Conservation (phyloP, 805 yeast species). For the Spencermartinsiella europaea region DNA sequence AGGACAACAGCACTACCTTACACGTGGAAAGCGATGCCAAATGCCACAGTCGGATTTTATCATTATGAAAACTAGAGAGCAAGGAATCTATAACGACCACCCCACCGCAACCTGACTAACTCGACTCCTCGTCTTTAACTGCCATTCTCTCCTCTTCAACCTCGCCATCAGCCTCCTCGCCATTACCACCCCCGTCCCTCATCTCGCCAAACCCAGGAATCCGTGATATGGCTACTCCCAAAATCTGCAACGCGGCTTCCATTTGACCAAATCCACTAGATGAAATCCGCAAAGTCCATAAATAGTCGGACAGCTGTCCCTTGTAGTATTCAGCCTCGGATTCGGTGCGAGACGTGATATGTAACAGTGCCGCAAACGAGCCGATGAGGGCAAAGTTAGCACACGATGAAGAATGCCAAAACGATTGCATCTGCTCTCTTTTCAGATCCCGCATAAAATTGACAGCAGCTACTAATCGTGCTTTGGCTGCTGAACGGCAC, state of each 20-base stretch:
- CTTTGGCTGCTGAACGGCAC: conserved; percentile 80
- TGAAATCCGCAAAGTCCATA: conserved; percentile 69
- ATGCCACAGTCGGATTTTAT: too few relatives aligned
- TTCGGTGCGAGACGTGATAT: conserved; percentile 49
- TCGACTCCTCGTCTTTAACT: too few relatives aligned
- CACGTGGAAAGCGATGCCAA: too few relatives aligned
- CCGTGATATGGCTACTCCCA: conserved; percentile 67
- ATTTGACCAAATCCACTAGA: conserved; percentile 76
- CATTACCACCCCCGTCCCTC: conserved; percentile 2
- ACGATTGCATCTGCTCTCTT: conserved; percentile 78
- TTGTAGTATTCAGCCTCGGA: conserved; percentile 63
- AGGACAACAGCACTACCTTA: too few relatives aligned
- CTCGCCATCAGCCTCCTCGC: conserved; percentile 5
- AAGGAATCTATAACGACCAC: too few relatives aligned
- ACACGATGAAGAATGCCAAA: conserved; percentile 84
- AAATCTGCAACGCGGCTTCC: conserved; percentile 61
- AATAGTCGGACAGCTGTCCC: conserved; percentile 66
- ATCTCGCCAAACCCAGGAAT: conserved; percentile 46
- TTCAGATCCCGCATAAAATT: conserved; percentile 71
- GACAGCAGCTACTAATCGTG: conserved; percentile 74
- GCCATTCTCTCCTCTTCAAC: too few relatives aligned
- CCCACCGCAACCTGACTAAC: too few relatives aligned
- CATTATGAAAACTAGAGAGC: too few relatives aligned
- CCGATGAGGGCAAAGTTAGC: conserved; percentile 79
- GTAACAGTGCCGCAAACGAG: conserved; percentile 77